Conservation (phyloP, 257 asterid genomes). For the Eucommia ulmoides region DNA sequence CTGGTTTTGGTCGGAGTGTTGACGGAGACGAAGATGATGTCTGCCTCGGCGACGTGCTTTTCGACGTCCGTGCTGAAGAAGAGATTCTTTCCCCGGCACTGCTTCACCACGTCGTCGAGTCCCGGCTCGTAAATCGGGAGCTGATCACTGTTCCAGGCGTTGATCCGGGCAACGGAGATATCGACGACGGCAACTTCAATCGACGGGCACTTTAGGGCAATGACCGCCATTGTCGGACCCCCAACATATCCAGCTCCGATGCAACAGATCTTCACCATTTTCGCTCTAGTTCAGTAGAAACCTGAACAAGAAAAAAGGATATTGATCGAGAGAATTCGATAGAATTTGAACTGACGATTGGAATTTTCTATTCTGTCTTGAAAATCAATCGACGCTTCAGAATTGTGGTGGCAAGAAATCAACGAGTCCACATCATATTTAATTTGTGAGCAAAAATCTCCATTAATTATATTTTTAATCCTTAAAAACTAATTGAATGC, state of each 20-base stretch:
- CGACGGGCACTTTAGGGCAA: conserved; percentile 37
- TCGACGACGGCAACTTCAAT: conserved; percentile 44
- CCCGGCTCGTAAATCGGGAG: conserved; percentile 68
- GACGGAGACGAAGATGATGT: conserved; percentile 46
- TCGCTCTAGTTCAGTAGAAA: not conserved
- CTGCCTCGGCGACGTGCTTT: conserved; percentile 43
- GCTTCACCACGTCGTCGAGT: conserved; percentile 48
- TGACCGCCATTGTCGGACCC: conserved; percentile 43
- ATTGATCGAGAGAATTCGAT: no score
- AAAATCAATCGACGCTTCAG: no score
- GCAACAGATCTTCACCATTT: conserved; percentile 39
- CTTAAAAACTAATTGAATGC: no score
- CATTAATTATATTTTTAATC: no score
- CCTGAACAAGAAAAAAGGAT: not conserved
- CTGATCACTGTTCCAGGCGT: conserved; percentile 43
- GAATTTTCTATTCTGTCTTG: no score
- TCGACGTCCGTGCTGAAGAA: conserved; percentile 49
- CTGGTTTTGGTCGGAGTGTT: conserved; percentile 55
- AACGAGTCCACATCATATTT: no score
- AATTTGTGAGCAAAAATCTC: no score
- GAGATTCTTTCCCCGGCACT: conserved; percentile 47
- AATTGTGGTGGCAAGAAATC: no score
- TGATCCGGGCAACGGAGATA: conserved; percentile 31
- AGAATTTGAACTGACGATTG: no score
- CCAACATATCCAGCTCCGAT: conserved; percentile 47